Evolutionary conservation across 345 rosid species (phyloP), one percentile per base, ranked within the genome.

Genomic region (Balakata baccata): DNA sequence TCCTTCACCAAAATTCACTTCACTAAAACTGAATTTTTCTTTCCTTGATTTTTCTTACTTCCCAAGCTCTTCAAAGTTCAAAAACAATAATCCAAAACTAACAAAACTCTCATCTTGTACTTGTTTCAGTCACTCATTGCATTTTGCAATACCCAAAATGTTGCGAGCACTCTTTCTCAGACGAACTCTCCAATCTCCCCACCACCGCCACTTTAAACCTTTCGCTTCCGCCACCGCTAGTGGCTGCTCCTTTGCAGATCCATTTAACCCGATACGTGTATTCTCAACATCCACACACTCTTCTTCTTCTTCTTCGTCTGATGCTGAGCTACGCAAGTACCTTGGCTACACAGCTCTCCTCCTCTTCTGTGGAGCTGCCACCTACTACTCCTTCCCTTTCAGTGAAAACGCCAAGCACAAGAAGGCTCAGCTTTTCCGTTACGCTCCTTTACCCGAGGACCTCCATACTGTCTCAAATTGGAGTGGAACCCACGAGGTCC

Each of bases 401-500:
- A 61, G 96, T 6, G 90, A 83, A 18, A 78, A 79, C 57, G 97
- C 97, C 37, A 92, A 92, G 63, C 94, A 95, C 91, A 95, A 89
- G 74, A 92, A 89, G 66, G 97, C 98, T 71, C 94, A 89, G 47
- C 73, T 92, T 82, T 95, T 95, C 83, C 91, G 97, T 0, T 91
- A 91, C 70, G 97, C 99, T 50, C 98, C 97, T 0, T 75, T 95
- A 16, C 97, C 98, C 1, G 99, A 92, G 14, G 99, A 95, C 74
- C 97, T 95, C 60, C 98, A 95, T 80, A 88, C 90, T 9, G 90
- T 95, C 37, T 89, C 99, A 76, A 95, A 95, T 78, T 92, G 97
- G 99, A 95, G 99, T 51, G 96, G 96, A 14, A 92, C 98, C 69
- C 97, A 95, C 81, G 99, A 95, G 91, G 99, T 95, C 25, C 97